Base-by-base conservation (phyloP, 805 yeast species). In the Metschnikowia koreensis region DNA sequence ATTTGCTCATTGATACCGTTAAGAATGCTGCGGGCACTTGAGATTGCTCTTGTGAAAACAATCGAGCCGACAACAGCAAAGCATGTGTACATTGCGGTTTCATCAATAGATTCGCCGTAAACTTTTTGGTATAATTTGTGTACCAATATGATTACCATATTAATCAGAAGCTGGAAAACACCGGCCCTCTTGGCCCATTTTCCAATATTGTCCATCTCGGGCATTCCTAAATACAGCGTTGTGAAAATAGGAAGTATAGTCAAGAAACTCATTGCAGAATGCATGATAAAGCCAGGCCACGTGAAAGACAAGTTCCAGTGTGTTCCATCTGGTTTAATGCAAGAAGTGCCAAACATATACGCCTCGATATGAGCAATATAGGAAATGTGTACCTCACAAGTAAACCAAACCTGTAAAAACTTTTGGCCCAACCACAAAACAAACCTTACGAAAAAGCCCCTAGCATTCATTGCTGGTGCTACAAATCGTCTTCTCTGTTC, bases 1-100 rank as follows among this genome's bases (percentile, higher is more conserved):
- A 83, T 82, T 56, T 74, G 74, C 44, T 76, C 75, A 45, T 72
- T 68, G 40, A 77, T 60, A 22, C 49, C 36, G 13, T 28, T 16
- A 44, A 58, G 45, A 29, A 50, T 22, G 26, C 26, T 46, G 37
- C 39, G 45, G 9, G 46, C 47, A 12, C 33, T 44, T 29, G 50
- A 12, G 7, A 38, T 27, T 8, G 28, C 40, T n/a, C 46, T 44
- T 4, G 44, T 34, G 17, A 46, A 11, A 13, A 50, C 27, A 13
- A 53, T 41, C 16, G 39, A 17, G 12, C 29, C 49, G 3, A 53
- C 22, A 10, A 41, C 46, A 13, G 39, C 43, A 7, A 47, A 13
- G 13, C 41, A 40, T 12, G 41, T 44, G 40, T 46, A 33, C 11
- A 37, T 16, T 22, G 28, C 41, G 9, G 38, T 8, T 16, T 15